Evolutionary conservation across 176 grass and related monocot genomes (phyloP).

Genomic region (Oryza longistaminata): DNA sequence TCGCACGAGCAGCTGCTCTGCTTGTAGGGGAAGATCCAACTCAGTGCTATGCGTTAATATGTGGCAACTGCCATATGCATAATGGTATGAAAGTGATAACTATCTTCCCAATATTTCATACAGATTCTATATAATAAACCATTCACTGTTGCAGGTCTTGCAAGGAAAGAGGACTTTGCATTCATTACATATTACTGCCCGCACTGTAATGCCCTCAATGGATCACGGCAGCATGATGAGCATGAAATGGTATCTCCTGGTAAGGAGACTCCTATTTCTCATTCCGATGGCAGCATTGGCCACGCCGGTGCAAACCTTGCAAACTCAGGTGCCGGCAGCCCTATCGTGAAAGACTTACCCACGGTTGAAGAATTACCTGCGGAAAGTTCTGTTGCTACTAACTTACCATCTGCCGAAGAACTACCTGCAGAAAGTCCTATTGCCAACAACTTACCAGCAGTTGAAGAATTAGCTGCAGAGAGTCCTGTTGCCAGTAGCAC

Average conservation of each 20-base stretch:
- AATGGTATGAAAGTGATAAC: constrained; percentile 54
- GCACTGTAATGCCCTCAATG: constrained; percentile 79
- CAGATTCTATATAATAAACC: constrained; percentile 1
- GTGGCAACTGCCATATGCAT: constrained; percentile 87
- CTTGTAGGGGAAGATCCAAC: constrained; percentile 99
- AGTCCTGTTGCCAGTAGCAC: not conserved
- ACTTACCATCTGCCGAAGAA: not conserved
- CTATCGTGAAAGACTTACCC: constrained; percentile 5
- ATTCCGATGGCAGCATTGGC: constrained; percentile 16
- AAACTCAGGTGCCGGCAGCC: constrained; percentile 32
- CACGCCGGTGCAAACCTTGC: constrained; percentile 30
- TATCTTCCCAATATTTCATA: not conserved
- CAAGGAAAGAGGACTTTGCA: constrained; percentile 85
- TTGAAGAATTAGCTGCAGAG: constrained; percentile 31
- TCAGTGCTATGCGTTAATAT: constrained; percentile 86
- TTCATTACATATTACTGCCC: constrained; percentile 93
- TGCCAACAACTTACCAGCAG: not conserved
- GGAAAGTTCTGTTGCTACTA: not conserved
- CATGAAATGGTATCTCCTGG: constrained; percentile 45
- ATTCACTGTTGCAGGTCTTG: constrained; percentile 57
- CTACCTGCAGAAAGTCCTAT: not conserved
- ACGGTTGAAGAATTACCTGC: constrained; percentile 15
- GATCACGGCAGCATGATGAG: constrained; percentile 48
- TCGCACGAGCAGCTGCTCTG: constrained; percentile 75
- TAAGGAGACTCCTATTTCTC: constrained; percentile 54